phyloP scores from a whole-genome alignment of 805 yeast species.

The Wickerhamomyces alni region DNA sequence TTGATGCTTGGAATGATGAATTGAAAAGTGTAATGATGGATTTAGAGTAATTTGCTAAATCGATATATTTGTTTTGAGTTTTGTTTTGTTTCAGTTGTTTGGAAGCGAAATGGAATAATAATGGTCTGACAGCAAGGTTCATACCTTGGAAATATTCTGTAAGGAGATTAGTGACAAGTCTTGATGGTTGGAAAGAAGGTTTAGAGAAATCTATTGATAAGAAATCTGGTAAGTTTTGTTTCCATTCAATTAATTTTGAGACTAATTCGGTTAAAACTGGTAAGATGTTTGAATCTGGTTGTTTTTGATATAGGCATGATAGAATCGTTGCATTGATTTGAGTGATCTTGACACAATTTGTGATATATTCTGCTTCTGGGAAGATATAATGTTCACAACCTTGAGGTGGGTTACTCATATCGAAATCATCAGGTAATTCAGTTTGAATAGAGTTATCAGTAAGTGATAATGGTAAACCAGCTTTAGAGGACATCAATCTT shows the following conservation, averaged over 20 bases:
- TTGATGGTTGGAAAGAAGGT: conserved; percentile 44
- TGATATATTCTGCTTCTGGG: conserved; percentile 73
- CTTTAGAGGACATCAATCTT: conserved; percentile 76
- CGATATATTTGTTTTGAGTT: conserved; percentile 47
- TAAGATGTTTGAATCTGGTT: conserved; percentile 68
- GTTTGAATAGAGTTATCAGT: conserved; percentile 80
- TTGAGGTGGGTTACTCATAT: conserved; percentile 53
- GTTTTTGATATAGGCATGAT: conserved; percentile 64
- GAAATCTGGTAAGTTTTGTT: conserved; percentile 55
- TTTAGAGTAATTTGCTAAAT: conserved; percentile 60
- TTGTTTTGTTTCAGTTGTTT: conserved; percentile 50
- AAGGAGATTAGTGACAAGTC: conserved; percentile 68
- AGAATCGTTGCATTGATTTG: conserved; percentile 72
- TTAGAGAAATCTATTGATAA: conserved; percentile 59
- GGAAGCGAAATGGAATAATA: conserved; percentile 70
- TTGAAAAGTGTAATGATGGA: conserved; percentile 63
- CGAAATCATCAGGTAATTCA: conserved; percentile 68
- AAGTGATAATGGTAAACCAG: conserved; percentile 72
- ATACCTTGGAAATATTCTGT: conserved; percentile 82
- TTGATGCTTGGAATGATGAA: conserved; percentile 76
- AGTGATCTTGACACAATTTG: conserved; percentile 72
- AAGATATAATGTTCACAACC: conserved; percentile 63
- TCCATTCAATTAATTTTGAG: conserved; percentile 62
- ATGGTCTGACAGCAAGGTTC: conserved; percentile 72
- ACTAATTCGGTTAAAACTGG: conserved; percentile 70